Evolutionary conservation across 2,329 filamentous ascomycete genomes (phyloP).

Genomic region (Zymoseptoria crescenta): DNA sequence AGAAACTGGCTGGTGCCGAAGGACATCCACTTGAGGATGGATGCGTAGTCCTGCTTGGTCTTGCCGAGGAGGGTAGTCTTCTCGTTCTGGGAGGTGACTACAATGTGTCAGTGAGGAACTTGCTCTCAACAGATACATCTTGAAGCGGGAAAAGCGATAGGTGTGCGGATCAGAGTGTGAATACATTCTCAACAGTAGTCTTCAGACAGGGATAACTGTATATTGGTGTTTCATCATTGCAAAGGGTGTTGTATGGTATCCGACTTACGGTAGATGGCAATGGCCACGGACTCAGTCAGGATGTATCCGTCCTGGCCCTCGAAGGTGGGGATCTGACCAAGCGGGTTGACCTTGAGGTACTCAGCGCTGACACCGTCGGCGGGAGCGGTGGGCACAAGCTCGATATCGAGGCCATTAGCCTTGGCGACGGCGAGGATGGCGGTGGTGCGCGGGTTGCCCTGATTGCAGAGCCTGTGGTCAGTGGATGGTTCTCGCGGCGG

Average conservation of each 20-base stretch:
- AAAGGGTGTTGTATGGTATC: conserved; percentile 7
- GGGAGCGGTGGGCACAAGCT: conserved; percentile 66
- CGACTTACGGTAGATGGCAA: conserved; percentile 92
- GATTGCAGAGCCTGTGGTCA: conserved; percentile 4
- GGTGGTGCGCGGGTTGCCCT: conserved; percentile 86
- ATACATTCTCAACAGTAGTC: conserved; percentile 71
- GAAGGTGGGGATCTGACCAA: conserved; percentile 90
- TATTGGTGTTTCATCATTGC: conserved; percentile 65
- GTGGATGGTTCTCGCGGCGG: conserved; percentile 1
- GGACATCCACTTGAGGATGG: conserved; percentile 97
- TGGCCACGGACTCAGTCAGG: conserved; percentile 84
- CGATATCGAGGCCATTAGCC: conserved; percentile 90
- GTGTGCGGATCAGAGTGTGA: conserved; percentile 65
- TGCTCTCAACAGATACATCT: neutral
- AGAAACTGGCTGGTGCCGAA: conserved; percentile 89
- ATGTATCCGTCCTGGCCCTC: conserved; percentile 84
- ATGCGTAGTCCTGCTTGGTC: conserved; percentile 99
- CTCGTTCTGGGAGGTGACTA: conserved; percentile 99
- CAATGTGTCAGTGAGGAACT: conserved; percentile 8
- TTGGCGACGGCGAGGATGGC: conserved; percentile 90
- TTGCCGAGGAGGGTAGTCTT: conserved; percentile 98
- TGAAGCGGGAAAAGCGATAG: neutral
- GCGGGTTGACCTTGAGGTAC: conserved; percentile 77
- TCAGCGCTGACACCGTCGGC: conserved; percentile 59
- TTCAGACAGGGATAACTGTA: conserved; percentile 99